These are phyloP conservation scores for Simplicillium aogashimaense DNA, from an alignment of 2,329 filamentous ascomycete genomes.

Conservation along the genomic window DNA sequence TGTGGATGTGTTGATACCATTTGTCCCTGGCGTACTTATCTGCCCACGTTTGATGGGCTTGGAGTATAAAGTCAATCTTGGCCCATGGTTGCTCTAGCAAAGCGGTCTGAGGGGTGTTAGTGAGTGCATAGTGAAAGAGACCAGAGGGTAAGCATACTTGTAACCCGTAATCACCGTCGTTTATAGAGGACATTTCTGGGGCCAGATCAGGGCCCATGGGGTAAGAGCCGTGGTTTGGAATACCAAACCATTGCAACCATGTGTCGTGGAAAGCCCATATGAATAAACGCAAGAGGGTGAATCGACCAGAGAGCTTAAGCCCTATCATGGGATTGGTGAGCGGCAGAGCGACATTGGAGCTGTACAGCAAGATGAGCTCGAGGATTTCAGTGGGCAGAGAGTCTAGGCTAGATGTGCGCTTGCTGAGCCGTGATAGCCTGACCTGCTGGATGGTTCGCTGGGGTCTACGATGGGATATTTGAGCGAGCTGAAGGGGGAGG, in stretches of 20 bases:
- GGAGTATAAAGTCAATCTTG: constrained; percentile 32
- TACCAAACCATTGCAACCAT: constrained; percentile 26
- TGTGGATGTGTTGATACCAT: constrained; percentile 22
- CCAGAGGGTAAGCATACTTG: not conserved
- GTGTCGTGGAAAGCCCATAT: constrained; percentile 24
- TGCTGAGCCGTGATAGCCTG: constrained; percentile 16
- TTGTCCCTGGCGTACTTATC: constrained; percentile 23
- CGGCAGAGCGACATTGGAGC: constrained; percentile 37
- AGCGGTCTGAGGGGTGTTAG: constrained; percentile 21
- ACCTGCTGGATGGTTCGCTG: constrained; percentile 12
- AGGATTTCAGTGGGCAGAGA: constrained; percentile 42
- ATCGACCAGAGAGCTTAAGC: constrained; percentile 30
- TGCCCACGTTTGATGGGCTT: constrained; percentile 37
- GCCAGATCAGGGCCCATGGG: constrained; percentile 11
- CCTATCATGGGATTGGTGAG: constrained; percentile 33
- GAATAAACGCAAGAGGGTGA: constrained; percentile 25
- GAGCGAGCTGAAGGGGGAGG: not conserved
- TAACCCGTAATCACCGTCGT: too few relatives aligned
- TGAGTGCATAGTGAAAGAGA: constrained; percentile 4
- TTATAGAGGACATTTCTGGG: constrained; percentile 26
- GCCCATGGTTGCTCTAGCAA: constrained; percentile 34
- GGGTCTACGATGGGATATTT: constrained; percentile 1
- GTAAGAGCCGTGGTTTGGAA: constrained; percentile 9
- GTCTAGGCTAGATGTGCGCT: constrained; percentile 17
- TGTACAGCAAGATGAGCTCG: constrained; percentile 40